Evolutionary conservation across 805 yeast genomes (phyloP).

Genomic region (Candida ficus): DNA sequence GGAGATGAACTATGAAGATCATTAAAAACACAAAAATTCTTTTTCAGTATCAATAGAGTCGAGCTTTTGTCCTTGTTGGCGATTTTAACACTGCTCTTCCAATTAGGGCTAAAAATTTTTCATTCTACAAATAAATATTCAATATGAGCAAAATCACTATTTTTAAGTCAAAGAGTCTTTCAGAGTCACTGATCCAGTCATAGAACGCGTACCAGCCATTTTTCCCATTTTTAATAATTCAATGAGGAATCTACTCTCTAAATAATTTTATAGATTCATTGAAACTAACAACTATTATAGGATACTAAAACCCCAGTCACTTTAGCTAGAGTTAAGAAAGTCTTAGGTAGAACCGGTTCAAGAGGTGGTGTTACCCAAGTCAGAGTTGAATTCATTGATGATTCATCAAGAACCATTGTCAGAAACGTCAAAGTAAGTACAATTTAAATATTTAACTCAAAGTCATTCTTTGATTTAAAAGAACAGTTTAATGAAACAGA

Average conservation of each 20-base stretch:
- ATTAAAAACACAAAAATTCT: too few species aligned
- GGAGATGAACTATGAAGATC: background rate
- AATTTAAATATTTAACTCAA: background rate
- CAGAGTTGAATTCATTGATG: slow-evolving; percentile 95
- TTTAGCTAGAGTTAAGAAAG: slow-evolving; percentile 99
- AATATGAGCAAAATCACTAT: too few species aligned
- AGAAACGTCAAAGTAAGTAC: slow-evolving; percentile 74
- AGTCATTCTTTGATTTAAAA: background rate
- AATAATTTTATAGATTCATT: background rate
- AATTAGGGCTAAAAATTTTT: background rate
- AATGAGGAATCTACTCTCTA: too few species aligned
- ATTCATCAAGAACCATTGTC: slow-evolving; percentile 91
- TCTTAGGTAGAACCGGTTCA: slow-evolving; percentile 99
- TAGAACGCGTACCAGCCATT: too few species aligned
- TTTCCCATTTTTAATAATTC: too few species aligned
- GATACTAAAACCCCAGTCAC: slow-evolving; percentile 61
- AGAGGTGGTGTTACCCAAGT: slow-evolving; percentile 99
- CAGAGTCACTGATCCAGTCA: too few species aligned
- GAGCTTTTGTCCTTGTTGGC: too few species aligned
- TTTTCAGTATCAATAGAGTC: too few species aligned
- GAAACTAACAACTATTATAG: slow-evolving; percentile 12
- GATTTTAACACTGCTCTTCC: background rate
- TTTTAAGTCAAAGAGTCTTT: too few species aligned
- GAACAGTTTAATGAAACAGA: background rate
- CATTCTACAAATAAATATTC: background rate